Evolutionary conservation across 495 filamentous ascomycete species (phyloP).

Genomic region (Trypethelium eluteriae): DNA sequence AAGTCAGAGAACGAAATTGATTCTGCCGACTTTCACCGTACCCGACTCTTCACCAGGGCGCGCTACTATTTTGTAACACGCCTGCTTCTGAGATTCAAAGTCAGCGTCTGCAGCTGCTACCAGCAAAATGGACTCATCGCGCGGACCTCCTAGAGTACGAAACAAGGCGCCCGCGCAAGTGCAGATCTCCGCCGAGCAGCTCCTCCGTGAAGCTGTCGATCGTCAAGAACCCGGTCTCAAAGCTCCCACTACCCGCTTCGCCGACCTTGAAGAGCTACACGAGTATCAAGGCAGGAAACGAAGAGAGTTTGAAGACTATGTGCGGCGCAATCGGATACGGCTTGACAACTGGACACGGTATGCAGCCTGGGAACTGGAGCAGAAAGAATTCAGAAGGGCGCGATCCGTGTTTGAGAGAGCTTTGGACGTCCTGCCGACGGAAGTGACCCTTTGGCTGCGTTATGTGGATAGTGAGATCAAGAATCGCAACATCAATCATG

Average conservation of each 20-base stretch:
- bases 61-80: too few species aligned
- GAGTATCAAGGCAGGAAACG: constrained; percentile 94
- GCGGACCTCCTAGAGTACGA: constrained; percentile 92
- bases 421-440: constrained; percentile 81
- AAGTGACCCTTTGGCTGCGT: constrained; percentile 74
- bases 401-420: constrained; percentile 95
- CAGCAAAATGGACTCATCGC: constrained; percentile 76
- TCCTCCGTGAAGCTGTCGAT: constrained; percentile 95
- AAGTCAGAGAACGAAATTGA: neutral
- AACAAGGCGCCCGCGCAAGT: constrained; percentile 71
- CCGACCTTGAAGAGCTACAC: constrained; percentile 94
- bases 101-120: neutral
- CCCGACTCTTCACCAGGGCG: neutral
- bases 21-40: constrained; percentile 6
- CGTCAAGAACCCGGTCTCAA: constrained; percentile 84
- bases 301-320: constrained; percentile 97
- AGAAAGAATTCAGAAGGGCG: constrained; percentile 94
- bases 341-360: constrained; percentile 99
- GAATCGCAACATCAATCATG: constrained; percentile 93
- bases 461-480: constrained; percentile 98
- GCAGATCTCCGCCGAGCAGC: constrained; percentile 93
- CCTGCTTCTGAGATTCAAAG: too few species aligned
- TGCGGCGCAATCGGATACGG: constrained; percentile 85
- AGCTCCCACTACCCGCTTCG: constrained; percentile 88
- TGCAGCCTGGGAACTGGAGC: constrained; percentile 93